Evolutionary conservation across 73 alveolate species (phyloP), one percentile per base, ranked within the genome.

Genomic region (Urostyla sp.): DNA sequence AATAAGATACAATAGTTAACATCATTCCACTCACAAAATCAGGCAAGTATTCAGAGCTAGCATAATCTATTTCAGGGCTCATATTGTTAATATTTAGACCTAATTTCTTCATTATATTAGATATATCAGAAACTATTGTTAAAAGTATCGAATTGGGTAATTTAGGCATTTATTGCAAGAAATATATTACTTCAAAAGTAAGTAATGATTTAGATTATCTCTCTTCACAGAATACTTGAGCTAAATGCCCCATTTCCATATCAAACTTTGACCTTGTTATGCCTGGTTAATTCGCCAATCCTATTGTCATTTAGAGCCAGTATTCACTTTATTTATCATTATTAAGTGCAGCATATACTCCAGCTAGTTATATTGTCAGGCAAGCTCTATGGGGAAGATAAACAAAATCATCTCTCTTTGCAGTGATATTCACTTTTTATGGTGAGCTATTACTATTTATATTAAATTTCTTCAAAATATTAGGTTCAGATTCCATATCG

Each of bases 381-480:
- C 94, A 86, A 0, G 89, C 88, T 28, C 87, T 80, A 46, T 86
- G 94, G 0, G 94, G 94, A 0, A 86, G 36, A 53, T 54, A 86
- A 5, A 80, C 94, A 31, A 75, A 56, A 53, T 86, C 94, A 30
- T 76, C 72, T 78, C 66, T 63, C 32, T 61, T 35, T 15, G 75
- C 15, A 16, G 55, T 75, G 3, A 15, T 5, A 50, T 26, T 18
- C 16, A 32, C 58, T 23, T 63, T 13, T 10, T 40, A 6, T 10
- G 20, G 37, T 63, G 37, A 35, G 16, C 32, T 21, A 1, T 58
- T 55, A 27, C n/a, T 55, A 16, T 58, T 58, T 26, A 31, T 26
- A 27, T 63, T 38, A 8, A 2, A 43, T 63, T 24, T 63, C 13
- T 1, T 38, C n/a, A n/a, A n/a, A n/a, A n/a, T 49, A 32, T 60